Percentiles rank a stretch among this genome's conserved stretches.
Evolutionary conservation across 2,329 filamentous ascomycete species (phyloP).

Genomic region (Apiospora phragmitis): DNA sequence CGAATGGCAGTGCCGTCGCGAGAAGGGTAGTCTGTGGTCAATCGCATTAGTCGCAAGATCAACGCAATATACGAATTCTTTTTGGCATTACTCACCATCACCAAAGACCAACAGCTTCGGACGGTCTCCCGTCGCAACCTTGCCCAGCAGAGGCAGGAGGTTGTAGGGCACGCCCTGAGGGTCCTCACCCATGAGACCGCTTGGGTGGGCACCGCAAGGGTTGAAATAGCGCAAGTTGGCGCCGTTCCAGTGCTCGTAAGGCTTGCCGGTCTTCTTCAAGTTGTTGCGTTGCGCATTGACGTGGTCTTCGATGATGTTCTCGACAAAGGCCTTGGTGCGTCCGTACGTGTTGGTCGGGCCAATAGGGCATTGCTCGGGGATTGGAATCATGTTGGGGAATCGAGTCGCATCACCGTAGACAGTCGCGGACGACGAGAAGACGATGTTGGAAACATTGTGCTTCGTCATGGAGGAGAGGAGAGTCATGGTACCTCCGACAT

Average conservation of each 20-base stretch:
- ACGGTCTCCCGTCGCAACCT: constrained; percentile 92
- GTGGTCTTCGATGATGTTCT: constrained; percentile 88
- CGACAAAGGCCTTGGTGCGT: constrained; percentile 91
- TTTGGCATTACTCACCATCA: constrained; percentile 63
- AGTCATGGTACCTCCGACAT: constrained; percentile 87
- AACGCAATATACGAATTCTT: not conserved
- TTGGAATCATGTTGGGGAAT: constrained; percentile 97
- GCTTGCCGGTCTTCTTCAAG: constrained; percentile 75
- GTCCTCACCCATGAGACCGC: constrained; percentile 97
- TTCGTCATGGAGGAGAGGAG: constrained; percentile 85
- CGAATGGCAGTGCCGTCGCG: constrained; percentile 92
- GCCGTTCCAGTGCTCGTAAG: constrained; percentile 83
- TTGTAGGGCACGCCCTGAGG: constrained; percentile 96
- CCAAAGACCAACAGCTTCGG: constrained; percentile 95
- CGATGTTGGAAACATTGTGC: constrained; percentile 92
- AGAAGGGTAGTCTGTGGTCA: constrained; percentile 75
- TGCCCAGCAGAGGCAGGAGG: constrained; percentile 87
- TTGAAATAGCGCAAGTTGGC: constrained; percentile 97
- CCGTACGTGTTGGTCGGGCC: constrained; percentile 98
- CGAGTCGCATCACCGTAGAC: constrained; percentile 98
- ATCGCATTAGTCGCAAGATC: constrained; percentile 7
- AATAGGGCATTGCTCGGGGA: constrained; percentile 94
- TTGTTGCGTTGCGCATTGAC: constrained; percentile 85
- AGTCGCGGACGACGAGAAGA: constrained; percentile 97
- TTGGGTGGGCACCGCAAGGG: constrained; percentile 91